Base-by-base conservation (phyloP, 1,284 basidiomycete genomes). In the Prillingera fragicola region DNA sequence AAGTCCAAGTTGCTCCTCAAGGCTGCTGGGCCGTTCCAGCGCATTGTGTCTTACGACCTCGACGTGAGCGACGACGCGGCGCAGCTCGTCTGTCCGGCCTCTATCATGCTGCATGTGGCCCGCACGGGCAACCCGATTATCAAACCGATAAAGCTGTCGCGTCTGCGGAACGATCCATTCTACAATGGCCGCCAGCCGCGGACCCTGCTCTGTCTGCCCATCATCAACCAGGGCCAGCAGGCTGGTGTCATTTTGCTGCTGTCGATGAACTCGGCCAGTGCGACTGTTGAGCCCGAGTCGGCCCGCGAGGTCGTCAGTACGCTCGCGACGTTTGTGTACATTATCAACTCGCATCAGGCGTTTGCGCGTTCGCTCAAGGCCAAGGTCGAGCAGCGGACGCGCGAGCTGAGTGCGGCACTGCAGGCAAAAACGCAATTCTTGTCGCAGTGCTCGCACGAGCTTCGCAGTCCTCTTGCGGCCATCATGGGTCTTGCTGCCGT, bases 371-470 rank as follows among this genome's bases (percentile, higher is more conserved):
- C 57, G 8, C 42, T 63, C 22, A 57, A 57, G 48, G 44, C 35
- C 3, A 60, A 62, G 29, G 60, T 64, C 6, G 57, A 52, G 12
- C 44, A 60, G 39, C 40, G 62, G 9, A 64, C 64, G 0, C 48
- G 61, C 14, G 59, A 63, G 33, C 43, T 66, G 4, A 53, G 45
- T 2, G 43, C 57, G 23, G 60, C 62, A 8, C 45, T 66, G 10
- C 55, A 57, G 28, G 60, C 62, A 4, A 66, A 66, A 35, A 61
- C 63, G 4, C 37, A 56, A 22, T 63, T 67, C 53, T 19, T 70
- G 43, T 59, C 60, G 15, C 59, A 67, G 37, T 62, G 62, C 57
- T 69, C 65, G 25, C 74, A 75, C 56, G 73, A 75, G 57, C 68
- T 75, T 14, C 60, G 74, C 21, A 73, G 67, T 17, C 72, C 74